phyloP scores from a whole-genome alignment of 805 yeast genomes.

The Saccharomycopsis fermentans region DNA sequence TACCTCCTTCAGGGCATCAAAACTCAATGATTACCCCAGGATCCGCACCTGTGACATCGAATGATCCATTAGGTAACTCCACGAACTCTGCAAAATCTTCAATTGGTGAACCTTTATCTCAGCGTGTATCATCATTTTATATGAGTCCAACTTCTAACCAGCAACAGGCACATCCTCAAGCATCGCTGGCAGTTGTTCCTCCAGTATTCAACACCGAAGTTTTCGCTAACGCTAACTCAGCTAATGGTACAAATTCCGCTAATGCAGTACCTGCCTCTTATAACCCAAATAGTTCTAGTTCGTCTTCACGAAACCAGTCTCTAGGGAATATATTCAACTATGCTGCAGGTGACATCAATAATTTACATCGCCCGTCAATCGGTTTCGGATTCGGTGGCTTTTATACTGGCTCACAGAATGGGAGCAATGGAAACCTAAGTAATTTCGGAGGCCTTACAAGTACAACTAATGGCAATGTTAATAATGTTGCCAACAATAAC shows the following conservation, averaged over 20 bases:
- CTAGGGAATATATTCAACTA: conserved; percentile 11
- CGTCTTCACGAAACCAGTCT: conserved; percentile 14
- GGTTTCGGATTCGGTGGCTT: conserved; percentile 1
- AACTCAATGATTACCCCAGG: background rate
- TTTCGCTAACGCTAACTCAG: background rate
- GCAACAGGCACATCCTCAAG: background rate
- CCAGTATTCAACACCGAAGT: conserved; percentile 17
- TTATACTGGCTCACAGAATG: background rate
- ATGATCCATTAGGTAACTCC: background rate
- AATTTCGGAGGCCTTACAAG: background rate
- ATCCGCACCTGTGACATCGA: background rate
- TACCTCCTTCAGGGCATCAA: background rate
- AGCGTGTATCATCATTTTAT: conserved; percentile 2
- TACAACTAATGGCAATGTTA: conserved; percentile 19
- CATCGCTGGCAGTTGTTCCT: background rate
- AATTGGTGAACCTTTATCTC: background rate
- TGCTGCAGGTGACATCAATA: background rate
- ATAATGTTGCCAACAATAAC: conserved; percentile 18
- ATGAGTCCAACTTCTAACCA: background rate
- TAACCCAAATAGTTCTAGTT: background rate
- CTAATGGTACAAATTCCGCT: background rate
- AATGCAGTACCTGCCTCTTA: background rate
- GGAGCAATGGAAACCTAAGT: background rate
- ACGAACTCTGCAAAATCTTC: background rate
- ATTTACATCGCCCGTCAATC: conserved; percentile 7